Evolutionary conservation across 257 asterid genomes (phyloP), one percentile per base, ranked within the genome.

Genomic region (Nicotiana tabacum): DNA sequence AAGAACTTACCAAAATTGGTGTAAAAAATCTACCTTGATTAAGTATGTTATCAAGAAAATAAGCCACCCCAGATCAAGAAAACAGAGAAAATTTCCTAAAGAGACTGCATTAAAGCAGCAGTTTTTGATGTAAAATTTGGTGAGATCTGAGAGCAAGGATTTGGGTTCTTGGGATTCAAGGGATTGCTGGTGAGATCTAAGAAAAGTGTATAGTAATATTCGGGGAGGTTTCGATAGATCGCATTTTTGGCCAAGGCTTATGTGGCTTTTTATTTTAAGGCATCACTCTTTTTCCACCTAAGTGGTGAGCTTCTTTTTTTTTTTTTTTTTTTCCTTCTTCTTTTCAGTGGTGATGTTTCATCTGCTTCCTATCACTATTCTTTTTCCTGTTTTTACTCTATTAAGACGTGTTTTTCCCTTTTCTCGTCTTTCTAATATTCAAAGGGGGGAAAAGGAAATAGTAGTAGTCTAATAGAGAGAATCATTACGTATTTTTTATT

Each of bases 151-250:
- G 80, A 70, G 17, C 11, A 56, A n/a, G 43, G 78, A 70, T 43
- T 70, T 70, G 35, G 56, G 68, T 69, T 69, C 77, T 69, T 69
- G 77, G 77, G 21, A 29, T 29, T 29, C 30, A 29, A 29, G 30
- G 30, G 30, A 43, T 70, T 70, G 78, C 21, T 70, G n/a, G 37
- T 74, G 80, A 74, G 80, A 74, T 74, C 80, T 74, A 74, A 74
- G 61, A 48, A 13, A 74, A 48, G 62, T 48, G 39, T 74, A 74
- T 27, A 74, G 61, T 74, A 74, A 48, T 74, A 58, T 48, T 11
- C 43, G 17, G 13, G 53, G 77, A 17, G 6, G 2, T n/a, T 37
- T 74, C 62, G 51, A 48, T 24, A 60, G 62, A 74, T 46, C 21
- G 79, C 2, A 43, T 48, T 74, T 74, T 74, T 33, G 43, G 15